These are phyloP conservation scores for Diplotaxis tenuifolia DNA, from an alignment of 345 rosid species.

Conservation along the genomic window DNA sequence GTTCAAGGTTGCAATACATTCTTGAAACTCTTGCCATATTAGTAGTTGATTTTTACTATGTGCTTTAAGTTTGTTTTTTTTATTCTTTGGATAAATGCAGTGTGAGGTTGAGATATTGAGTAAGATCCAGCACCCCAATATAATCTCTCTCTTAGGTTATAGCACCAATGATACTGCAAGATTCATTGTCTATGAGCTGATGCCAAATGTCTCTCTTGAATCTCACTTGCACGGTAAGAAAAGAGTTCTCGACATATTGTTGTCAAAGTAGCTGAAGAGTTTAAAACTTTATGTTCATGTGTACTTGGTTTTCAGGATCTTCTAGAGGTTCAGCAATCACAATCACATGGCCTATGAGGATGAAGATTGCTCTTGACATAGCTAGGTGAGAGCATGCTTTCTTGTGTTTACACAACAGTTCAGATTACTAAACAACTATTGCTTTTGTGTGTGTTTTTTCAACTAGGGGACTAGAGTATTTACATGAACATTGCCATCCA, in stretches of 20 bases:
- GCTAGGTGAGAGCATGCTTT: conserved; percentile 60
- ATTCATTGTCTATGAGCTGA: conserved; percentile 81
- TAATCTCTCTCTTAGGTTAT: conserved; percentile 75
- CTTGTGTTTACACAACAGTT: background rate
- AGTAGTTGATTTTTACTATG: background rate
- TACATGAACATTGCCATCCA: conserved; percentile 90
- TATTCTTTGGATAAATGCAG: conserved; percentile 44
- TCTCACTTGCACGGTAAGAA: conserved; percentile 91
- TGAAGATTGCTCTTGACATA: conserved; percentile 90
- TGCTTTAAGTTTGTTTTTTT: background rate
- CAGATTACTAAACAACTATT: background rate
- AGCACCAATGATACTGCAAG: conserved; percentile 53
- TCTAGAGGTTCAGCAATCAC: conserved; percentile 69
- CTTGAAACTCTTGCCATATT: background rate
- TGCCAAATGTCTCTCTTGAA: conserved; percentile 88
- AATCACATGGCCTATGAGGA: conserved; percentile 81
- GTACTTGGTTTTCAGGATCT: conserved; percentile 48
- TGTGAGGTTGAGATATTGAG: conserved; percentile 79
- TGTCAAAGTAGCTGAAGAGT: background rate
- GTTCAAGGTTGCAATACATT: conserved; percentile 57
- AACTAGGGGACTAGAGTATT: conserved; percentile 87
- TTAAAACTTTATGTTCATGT: background rate
- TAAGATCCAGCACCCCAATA: conserved; percentile 72
- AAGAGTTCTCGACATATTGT: no score
- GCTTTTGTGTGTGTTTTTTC: conserved; percentile 20